Percentiles rank a stretch among this genome's conserved stretches.
Evolutionary conservation across 345 rosid genomes (phyloP).

Genomic region (Gossypioides kirkii): DNA sequence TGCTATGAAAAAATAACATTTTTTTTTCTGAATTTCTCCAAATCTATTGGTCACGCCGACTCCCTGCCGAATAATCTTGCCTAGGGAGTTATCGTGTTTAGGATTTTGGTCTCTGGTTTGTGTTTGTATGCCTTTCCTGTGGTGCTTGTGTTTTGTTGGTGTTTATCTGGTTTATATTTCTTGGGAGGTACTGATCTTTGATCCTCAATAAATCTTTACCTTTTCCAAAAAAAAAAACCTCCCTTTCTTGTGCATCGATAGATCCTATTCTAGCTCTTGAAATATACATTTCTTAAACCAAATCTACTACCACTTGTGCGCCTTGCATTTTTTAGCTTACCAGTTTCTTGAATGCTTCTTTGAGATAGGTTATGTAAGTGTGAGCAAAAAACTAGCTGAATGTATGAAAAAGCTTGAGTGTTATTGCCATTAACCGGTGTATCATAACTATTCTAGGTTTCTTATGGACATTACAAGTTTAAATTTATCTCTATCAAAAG

Average conservation of each 20-base stretch:
- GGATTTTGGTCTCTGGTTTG: too few relatives aligned
- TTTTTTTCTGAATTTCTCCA: too few relatives aligned
- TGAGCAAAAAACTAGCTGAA: not conserved
- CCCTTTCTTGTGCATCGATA: not conserved
- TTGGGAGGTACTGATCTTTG: too few relatives aligned
- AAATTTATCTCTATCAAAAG: not conserved
- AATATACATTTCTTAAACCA: not conserved
- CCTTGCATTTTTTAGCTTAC: not conserved
- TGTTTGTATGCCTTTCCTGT: too few relatives aligned
- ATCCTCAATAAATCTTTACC: too few relatives aligned
- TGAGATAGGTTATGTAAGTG: conserved; percentile 1
- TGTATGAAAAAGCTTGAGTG: not conserved
- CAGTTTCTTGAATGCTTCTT: not conserved
- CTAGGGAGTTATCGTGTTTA: too few relatives aligned
- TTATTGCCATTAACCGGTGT: not conserved
- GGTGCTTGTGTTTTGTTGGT: too few relatives aligned
- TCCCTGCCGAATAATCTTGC: too few relatives aligned
- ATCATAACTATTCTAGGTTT: not conserved
- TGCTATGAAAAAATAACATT: too few relatives aligned
- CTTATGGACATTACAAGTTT: not conserved
- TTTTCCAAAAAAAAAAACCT: too few relatives aligned
- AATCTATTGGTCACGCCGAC: too few relatives aligned
- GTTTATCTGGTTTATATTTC: too few relatives aligned
- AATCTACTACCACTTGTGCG: not conserved
- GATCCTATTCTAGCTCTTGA: not conserved